Evolutionary conservation across 257 asterid genomes (phyloP).

Genomic region (Solanum chmielewskii): DNA sequence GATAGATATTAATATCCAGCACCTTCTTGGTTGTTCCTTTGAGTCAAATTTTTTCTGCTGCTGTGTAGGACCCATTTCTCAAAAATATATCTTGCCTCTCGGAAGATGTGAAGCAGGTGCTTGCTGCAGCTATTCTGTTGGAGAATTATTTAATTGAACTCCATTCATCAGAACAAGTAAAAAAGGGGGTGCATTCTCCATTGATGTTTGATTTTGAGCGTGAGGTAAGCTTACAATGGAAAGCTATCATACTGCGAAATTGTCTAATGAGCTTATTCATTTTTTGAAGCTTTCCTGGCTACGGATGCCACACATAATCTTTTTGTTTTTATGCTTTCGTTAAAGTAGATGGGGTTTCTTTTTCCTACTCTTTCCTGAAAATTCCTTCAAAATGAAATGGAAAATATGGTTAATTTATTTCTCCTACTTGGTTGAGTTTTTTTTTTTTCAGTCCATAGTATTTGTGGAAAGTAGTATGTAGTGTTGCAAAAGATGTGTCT

Average conservation of each 20-base stretch:
- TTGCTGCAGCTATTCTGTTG: slow-evolving; percentile 74
- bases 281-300: neutral
- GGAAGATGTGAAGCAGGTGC: slow-evolving; percentile 70
- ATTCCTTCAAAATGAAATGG: neutral
- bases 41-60: slow-evolving; percentile 4
- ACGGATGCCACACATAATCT: neutral
- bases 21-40: slow-evolving; percentile 4
- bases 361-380: neutral
- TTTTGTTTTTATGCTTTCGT: neutral
- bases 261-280: neutral
- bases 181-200: slow-evolving; percentile 13
- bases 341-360: neutral
- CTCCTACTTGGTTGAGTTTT: neutral
- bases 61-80: slow-evolving; percentile 66
- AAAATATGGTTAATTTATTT: neutral
- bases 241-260: slow-evolving; percentile 23
- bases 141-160: slow-evolving; percentile 56
- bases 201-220: slow-evolving; percentile 33
- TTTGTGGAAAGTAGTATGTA: neutral
- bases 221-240: neutral
- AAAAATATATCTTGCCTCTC: slow-evolving; percentile 47
- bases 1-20: neutral
- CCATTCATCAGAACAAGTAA: slow-evolving; percentile 43
- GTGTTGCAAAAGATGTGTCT: neutral
- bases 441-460: neutral